Percentiles rank a stretch among this genome's conserved stretches.
Evolutionary conservation across 441 rosid genomes (phyloP).

Genomic region (Erodium trifolium): DNA sequence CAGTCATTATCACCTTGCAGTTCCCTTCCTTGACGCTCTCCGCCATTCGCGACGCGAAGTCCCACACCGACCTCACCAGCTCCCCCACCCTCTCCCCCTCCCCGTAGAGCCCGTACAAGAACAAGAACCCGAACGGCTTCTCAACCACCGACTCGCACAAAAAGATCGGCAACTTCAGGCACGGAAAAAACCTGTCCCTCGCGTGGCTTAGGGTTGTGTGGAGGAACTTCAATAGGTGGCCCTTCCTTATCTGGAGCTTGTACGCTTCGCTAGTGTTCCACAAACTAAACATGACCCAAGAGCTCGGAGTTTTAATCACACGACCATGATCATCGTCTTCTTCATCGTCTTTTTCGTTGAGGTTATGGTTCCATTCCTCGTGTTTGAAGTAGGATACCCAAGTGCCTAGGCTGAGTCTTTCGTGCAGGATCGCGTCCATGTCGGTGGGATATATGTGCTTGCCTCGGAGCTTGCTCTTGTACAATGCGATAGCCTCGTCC

Average conservation of each 20-base stretch:
- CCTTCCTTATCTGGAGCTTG: constrained; percentile 27
- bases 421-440: constrained; percentile 37
- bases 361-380: constrained; percentile 25
- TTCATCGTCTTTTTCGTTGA: too few species aligned
- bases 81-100: constrained; percentile 43
- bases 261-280: constrained; percentile 49
- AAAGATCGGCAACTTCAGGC: constrained; percentile 31
- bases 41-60: constrained; percentile 34
- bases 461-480: constrained; percentile 29
- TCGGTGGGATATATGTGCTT: constrained; percentile 43
- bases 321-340: constrained; percentile 8
- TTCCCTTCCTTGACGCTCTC: constrained; percentile 24
- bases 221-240: constrained; percentile 24
- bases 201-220: constrained; percentile 31
- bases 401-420: constrained; percentile 43
- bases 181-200: constrained; percentile 30
- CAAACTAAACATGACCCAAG: constrained; percentile 45
- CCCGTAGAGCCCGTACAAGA: constrained; percentile 38
- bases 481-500: constrained; percentile 38
- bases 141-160: constrained; percentile 20
- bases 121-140: constrained; percentile 36
- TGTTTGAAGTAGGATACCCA: constrained; percentile 48
- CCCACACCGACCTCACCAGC: constrained; percentile 37
- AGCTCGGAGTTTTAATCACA: constrained; percentile 21
- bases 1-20: constrained; percentile 34